Base-by-base conservation (phyloP, 768 basidiomycete genomes). In the Tricholoma bakamatsutake region DNA sequence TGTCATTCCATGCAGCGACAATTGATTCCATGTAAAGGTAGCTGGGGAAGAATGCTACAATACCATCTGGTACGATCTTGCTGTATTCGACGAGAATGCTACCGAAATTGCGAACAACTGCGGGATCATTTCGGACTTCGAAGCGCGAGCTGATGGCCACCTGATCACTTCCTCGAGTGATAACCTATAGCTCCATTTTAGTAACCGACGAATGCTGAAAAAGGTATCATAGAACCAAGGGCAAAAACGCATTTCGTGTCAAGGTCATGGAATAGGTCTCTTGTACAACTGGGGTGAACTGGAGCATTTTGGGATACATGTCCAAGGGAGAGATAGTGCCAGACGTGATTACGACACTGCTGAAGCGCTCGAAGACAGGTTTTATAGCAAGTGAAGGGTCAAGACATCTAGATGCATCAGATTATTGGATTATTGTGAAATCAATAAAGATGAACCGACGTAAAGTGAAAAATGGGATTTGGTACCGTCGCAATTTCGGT, bases 1-100 rank as follows among this genome's bases (percentile, higher is more conserved):
- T 99, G 70, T 99, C 97, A 66, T 98, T 98, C 97, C 97, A 99
- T n/a, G 97, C 97, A 2, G 94, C 93, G 10, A 98, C 97, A 57
- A 99, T 99, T 21, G 92, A 94, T 71, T 99, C 97, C 97, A 99
- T 99, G 71, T 99, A 99, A 12, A 99, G 83, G 73, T 99, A 99
- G 72, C 91, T 93, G 17, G 97, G 97, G 73, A 99, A 99, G 80
- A 99, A 99, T 4, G 94, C 95, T 17, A 98, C 97, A 58, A 99
- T 90, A 11, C 97, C 97, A 70, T 99, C 97, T 7, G 97, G 97
- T 1, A 99, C 95, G 53, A 91, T 93, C 68, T 95, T 95, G 75
- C 91, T 92, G 76, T 97, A 98, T 70, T 99, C 97, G 59, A 98
- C 84, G 37, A 99, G 83, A 70, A 99, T 97, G 66, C 90, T 97